Evolutionary conservation across 2,329 filamentous ascomycete genomes (phyloP).

Genomic region (Venturia pyrina): DNA sequence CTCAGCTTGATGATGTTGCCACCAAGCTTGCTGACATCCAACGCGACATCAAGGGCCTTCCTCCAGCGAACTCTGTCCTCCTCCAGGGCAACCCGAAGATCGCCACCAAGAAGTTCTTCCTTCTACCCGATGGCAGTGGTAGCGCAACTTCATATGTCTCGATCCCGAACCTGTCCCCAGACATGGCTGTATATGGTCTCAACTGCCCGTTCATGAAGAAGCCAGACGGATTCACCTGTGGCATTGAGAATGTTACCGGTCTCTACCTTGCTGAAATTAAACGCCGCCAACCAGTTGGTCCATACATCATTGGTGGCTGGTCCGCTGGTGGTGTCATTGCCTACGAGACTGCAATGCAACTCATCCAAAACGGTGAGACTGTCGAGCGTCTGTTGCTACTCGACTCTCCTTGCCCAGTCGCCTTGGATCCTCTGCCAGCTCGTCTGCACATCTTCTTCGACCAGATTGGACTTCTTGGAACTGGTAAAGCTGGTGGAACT

Average conservation of each 20-base stretch:
- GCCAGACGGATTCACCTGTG: constrained; percentile 54
- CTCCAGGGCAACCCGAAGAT: constrained; percentile 48
- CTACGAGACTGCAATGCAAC: constrained; percentile 40
- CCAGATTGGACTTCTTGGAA: constrained; percentile 60
- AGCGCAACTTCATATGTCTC: constrained; percentile 58
- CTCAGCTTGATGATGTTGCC: constrained; percentile 37
- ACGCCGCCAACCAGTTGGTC: constrained; percentile 56
- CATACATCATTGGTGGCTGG: constrained; percentile 46
- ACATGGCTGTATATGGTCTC: constrained; percentile 43
- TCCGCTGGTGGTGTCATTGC: constrained; percentile 46
- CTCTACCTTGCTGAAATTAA: constrained; percentile 62
- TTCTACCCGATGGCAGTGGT: constrained; percentile 45
- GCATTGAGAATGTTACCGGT: constrained; percentile 53
- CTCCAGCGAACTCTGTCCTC: constrained; percentile 44
- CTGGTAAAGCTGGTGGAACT: constrained; percentile 47
- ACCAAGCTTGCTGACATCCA: constrained; percentile 30
- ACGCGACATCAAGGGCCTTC: constrained; percentile 34
- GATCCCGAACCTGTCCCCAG: constrained; percentile 44
- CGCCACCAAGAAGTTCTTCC: constrained; percentile 45
- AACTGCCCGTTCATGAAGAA: constrained; percentile 65
- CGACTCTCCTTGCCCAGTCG: constrained; percentile 43
- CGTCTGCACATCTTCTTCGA: constrained; percentile 64
- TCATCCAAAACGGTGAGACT: constrained; percentile 38
- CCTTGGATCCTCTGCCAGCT: constrained; percentile 39
- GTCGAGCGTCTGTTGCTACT: constrained; percentile 43